phyloP scores from a whole-genome alignment of 1,284 basidiomycete genomes.

The Gymnopus androsaceus region DNA sequence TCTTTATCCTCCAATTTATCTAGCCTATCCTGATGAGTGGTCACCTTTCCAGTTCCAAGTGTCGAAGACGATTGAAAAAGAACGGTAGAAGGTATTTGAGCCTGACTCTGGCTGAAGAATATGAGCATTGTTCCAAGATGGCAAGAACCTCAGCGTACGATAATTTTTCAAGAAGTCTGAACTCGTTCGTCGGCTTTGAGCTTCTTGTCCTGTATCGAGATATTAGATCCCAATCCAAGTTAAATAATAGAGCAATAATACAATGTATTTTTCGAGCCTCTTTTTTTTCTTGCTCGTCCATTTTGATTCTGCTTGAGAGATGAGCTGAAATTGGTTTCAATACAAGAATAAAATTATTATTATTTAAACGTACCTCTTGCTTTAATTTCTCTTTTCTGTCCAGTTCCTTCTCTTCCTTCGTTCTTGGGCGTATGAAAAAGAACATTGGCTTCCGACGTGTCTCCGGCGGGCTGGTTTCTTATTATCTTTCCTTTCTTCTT shows the following conservation, averaged over 20 bases:
- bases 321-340: constrained; percentile 38
- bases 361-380: constrained; percentile 53
- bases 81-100: constrained; percentile 56
- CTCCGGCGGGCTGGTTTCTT: constrained; percentile 22
- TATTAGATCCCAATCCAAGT: constrained; percentile 3
- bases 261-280: constrained; percentile 83
- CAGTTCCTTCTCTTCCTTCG: constrained; percentile 59
- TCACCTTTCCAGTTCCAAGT: constrained; percentile 68
- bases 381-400: constrained; percentile 61
- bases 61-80: constrained; percentile 76
- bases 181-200: constrained; percentile 81
- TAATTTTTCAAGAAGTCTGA: constrained; percentile 72
- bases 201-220: constrained; percentile 70
- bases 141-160: constrained; percentile 51
- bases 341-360: constrained; percentile 2
- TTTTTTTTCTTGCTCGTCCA: constrained; percentile 80
- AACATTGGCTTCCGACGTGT: constrained; percentile 55
- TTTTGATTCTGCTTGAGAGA: constrained; percentile 66
- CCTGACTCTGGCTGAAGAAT: constrained; percentile 68
- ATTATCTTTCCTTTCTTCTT: constrained; percentile 32
- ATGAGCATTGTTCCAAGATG: constrained; percentile 21
- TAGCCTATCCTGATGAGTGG: constrained; percentile 60
- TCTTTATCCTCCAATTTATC: constrained; percentile 64
- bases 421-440: constrained; percentile 59
- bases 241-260: constrained; percentile 34